Conservation (phyloP, 768 basidiomycete genomes). For the Phlegmacium glaucopus region DNA sequence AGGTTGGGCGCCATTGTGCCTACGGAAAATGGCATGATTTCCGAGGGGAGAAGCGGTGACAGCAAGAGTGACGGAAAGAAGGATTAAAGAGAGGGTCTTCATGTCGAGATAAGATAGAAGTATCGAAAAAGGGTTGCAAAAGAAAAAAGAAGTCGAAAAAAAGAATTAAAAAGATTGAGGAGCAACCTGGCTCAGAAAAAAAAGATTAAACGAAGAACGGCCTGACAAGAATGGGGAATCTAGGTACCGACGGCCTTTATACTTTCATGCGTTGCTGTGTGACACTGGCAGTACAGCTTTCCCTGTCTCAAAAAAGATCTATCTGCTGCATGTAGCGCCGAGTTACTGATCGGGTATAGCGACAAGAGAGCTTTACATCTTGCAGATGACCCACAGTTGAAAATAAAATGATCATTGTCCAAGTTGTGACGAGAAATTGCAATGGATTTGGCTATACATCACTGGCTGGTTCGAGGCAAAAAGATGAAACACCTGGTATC, state of each 20-base stretch:
- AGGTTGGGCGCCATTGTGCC: conserved; percentile 26
- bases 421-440: not conserved
- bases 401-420: not conserved
- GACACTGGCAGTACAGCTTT: conserved; percentile 10
- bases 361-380: not conserved
- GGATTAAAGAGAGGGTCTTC: conserved; percentile 26
- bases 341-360: not conserved
- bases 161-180: conserved; percentile 23
- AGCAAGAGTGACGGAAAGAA: conserved; percentile 26
- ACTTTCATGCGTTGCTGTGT: conserved; percentile 4
- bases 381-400: not conserved
- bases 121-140: conserved; percentile 13
- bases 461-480: too few relatives aligned
- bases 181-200: conserved; percentile 33
- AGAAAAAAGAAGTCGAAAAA: conserved; percentile 8
- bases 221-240: conserved; percentile 9
- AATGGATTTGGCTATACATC: too few relatives aligned
- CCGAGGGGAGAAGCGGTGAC: conserved; percentile 30
- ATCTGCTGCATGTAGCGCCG: conserved; percentile 18
- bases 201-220: conserved; percentile 20
- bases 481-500: too few relatives aligned
- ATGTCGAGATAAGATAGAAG: conserved; percentile 20
- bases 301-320: conserved; percentile 15
- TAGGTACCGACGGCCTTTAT: conserved; percentile 12
- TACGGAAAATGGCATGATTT: conserved; percentile 30